These are phyloP conservation scores for Daedaleopsis sinensis DNA, from an alignment of 768 basidiomycete species.

Conservation along the genomic window DNA sequence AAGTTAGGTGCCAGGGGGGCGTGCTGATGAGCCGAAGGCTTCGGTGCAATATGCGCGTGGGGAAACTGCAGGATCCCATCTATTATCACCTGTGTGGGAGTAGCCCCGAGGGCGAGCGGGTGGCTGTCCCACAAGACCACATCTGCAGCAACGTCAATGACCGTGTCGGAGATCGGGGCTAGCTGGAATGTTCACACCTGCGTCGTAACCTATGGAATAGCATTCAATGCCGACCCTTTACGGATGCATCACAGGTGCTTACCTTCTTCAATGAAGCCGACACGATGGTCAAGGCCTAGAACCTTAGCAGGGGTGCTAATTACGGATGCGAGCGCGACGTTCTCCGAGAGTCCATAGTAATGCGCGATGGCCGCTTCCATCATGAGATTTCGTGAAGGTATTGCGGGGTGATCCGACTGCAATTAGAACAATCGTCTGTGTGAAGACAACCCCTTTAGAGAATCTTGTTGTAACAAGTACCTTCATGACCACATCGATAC, in stretches of 20 bases:
- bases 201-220: constrained; percentile 61
- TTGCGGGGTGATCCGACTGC: constrained; percentile 58
- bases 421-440: background rate
- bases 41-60: constrained; percentile 39
- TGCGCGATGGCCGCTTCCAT: constrained; percentile 75
- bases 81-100: constrained; percentile 79
- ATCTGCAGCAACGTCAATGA: constrained; percentile 29
- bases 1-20: constrained; percentile 59
- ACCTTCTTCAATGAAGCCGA: constrained; percentile 72
- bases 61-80: constrained; percentile 76
- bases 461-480: constrained; percentile 25
- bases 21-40: constrained; percentile 52
- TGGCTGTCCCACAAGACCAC: constrained; percentile 74
- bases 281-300: constrained; percentile 67
- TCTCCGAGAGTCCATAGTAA: constrained; percentile 59
- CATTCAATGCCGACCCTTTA: background rate
- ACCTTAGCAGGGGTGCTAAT: constrained; percentile 66
- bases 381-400: constrained; percentile 66
- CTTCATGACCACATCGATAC: constrained; percentile 56
- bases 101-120: constrained; percentile 77
- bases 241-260: background rate
- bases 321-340: constrained; percentile 61
- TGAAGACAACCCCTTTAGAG: background rate
- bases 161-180: too few species aligned
- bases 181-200: constrained; percentile 33